Evolutionary conservation across 2,329 filamentous ascomycete genomes (phyloP), one percentile per base, ranked within the genome.

Genomic region (Fusarium sp.): DNA sequence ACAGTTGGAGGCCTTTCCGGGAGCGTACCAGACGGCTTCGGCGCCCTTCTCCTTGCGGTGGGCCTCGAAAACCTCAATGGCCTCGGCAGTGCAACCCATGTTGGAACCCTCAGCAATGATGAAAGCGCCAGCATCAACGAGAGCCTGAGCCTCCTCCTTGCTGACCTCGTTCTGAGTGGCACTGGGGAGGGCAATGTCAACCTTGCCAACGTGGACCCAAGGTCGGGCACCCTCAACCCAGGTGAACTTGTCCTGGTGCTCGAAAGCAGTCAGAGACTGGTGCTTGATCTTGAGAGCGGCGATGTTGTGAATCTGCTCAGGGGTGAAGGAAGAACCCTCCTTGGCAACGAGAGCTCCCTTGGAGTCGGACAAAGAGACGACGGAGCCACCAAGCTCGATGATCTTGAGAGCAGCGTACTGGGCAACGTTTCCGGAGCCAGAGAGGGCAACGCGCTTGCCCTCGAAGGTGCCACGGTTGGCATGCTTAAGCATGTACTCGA

Each of bases 111-210:
- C 96, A 59, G 96, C 96, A 71, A 98, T 90, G 84, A 93, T 96
- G 78, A 90, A 88, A 77, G 86, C 87, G 71, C 95, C 95, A 61
- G 86, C 87, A 48, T 86, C 86, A 61, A 97, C 88, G 43, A 98
- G 88, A 19, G 87, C 89, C 83, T 93, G 85, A 52, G 94, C 96
- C 85, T 99, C 96, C 74, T 96, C 93, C 77, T 90, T 89, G 77
- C 88, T 94, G 76, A 99, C 93, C 84, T 99, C 96, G 85, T 99
- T 99, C 86, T 99, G 94, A 62, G 96, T 98, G 39, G 96, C 96
- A 75, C 88, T 94, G 52, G 96, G 96, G 57, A 98, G 91, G 32
- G 92, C 96, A 69, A 98, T 87, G 79, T 98, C 95, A 77, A 98
- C 90, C 77, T 91, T 89, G 78, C 90, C 92, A 76, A 95, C 92